Conservation (phyloP, 768 basidiomycete genomes). For the Harrya chromipes region DNA sequence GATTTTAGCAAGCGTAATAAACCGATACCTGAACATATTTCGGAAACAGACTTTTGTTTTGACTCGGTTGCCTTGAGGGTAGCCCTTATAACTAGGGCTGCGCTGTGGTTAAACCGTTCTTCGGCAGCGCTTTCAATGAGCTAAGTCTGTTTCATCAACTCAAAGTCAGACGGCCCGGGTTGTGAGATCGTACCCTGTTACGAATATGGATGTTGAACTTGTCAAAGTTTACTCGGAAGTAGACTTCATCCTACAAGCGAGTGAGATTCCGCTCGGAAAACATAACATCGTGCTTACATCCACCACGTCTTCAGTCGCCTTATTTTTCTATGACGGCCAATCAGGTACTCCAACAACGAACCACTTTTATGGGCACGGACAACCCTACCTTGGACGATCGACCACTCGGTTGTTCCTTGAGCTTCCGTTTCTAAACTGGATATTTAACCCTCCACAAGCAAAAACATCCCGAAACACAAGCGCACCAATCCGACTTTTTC, state of each 20-base stretch:
- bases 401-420: conserved; percentile 42
- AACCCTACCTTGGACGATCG: conserved; percentile 52
- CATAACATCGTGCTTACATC: conserved; percentile 51
- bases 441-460: conserved; percentile 14
- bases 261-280: background rate
- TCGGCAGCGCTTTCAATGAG: conserved; percentile 72
- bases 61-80: conserved; percentile 67
- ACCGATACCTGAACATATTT: conserved; percentile 58
- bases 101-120: conserved; percentile 77
- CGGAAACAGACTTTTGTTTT: conserved; percentile 57
- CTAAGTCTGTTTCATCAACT: conserved; percentile 38
- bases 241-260: conserved; percentile 55
- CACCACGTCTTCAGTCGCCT: conserved; percentile 50
- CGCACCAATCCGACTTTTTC: conserved; percentile 72
- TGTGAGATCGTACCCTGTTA: conserved; percentile 58
- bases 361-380: background rate
- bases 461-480: background rate
- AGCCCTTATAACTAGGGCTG: conserved; percentile 69
- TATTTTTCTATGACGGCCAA: conserved; percentile 36
- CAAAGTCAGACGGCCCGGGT: background rate
- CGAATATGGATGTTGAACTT: conserved; percentile 85
- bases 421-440: conserved; percentile 58
- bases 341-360: conserved; percentile 18
- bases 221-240: conserved; percentile 87
- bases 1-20: background rate